phyloP scores from a whole-genome alignment of 129 eudicot species.

The Pulicaria dysenterica region DNA sequence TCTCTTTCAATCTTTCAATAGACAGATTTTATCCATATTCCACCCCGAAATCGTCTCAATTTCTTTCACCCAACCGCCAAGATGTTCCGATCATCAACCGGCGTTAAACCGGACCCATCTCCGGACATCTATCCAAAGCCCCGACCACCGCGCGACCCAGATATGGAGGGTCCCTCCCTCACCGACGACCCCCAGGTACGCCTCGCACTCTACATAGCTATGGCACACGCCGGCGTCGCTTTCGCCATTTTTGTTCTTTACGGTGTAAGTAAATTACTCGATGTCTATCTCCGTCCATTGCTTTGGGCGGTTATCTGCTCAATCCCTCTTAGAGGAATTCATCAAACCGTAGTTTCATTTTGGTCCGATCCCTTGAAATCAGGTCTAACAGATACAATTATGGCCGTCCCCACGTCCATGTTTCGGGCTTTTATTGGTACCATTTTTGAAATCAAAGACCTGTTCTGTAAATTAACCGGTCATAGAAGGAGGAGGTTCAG shows the following conservation, averaged over 20 bases:
- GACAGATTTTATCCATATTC: background rate
- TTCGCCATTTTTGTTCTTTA: conserved; percentile 59
- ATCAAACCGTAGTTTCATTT: conserved; percentile 67
- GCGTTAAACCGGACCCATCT: background rate
- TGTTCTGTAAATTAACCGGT: conserved; percentile 39
- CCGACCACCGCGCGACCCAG: background rate
- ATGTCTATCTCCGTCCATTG: conserved; percentile 69
- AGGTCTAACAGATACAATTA: conserved; percentile 66
- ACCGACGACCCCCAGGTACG: conserved; percentile 74
- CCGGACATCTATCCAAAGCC: background rate
- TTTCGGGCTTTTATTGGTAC: conserved; percentile 73
- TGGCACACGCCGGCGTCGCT: conserved; percentile 86
- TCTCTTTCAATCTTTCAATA: background rate
- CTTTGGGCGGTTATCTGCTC: conserved; percentile 91
- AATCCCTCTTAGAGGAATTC: conserved; percentile 87
- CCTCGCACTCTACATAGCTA: conserved; percentile 79
- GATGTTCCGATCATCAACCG: conserved; percentile 30
- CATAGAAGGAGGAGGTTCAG: conserved; percentile 27
- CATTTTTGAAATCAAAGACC: conserved; percentile 54
- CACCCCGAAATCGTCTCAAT: conserved; percentile 21
- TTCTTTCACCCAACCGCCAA: conserved; percentile 18
- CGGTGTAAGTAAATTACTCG: conserved; percentile 67
- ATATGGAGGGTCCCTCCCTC: conserved; percentile 38
- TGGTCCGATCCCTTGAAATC: conserved; percentile 76
- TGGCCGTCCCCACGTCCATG: conserved; percentile 70